These are phyloP conservation scores for Xanthoceras sorbifolium DNA, from an alignment of 345 rosid species.

Conservation along the genomic window DNA sequence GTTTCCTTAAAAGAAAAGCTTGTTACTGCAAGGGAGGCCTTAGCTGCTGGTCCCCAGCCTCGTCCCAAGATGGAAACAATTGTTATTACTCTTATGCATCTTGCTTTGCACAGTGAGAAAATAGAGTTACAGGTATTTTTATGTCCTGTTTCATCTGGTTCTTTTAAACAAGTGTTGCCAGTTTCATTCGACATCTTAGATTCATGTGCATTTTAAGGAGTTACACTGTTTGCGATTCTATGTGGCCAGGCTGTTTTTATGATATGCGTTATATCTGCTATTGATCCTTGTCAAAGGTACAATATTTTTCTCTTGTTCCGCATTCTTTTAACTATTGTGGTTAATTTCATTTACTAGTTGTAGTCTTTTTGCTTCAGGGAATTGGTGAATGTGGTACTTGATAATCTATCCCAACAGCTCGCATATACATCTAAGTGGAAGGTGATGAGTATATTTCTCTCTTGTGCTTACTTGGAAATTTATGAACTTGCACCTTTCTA, in stretches of 20 bases:
- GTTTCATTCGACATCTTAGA: background rate
- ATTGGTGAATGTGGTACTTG: slow-evolving; percentile 61
- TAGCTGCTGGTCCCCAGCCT: slow-evolving; percentile 80
- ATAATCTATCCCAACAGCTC: slow-evolving; percentile 75
- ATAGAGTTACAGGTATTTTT: slow-evolving; percentile 75
- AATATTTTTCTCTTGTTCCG: background rate
- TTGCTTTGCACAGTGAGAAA: slow-evolving; percentile 84
- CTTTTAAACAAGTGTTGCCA: slow-evolving; percentile 11
- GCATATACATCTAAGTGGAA: slow-evolving; percentile 69
- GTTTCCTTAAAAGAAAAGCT: slow-evolving; percentile 61
- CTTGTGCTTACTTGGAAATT: background rate
- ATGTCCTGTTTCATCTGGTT: slow-evolving; percentile 13
- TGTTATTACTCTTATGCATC: slow-evolving; percentile 80
- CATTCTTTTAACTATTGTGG: background rate
- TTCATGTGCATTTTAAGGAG: background rate
- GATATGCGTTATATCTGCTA: slow-evolving; percentile 78
- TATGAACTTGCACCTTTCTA: background rate
- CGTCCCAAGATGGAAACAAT: slow-evolving; percentile 66
- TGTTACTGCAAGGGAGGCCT: slow-evolving; percentile 69
- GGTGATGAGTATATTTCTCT: slow-evolving; percentile 43
- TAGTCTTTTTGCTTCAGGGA: slow-evolving; percentile 58
- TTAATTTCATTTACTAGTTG: background rate
- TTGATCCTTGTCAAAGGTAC: slow-evolving; percentile 83
- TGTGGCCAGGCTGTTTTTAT: slow-evolving; percentile 82
- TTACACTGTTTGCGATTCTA: slow-evolving; percentile 2